A percentile compares a stretch with the other conserved stretches of the same genome.
phyloP scores from a whole-genome alignment of 1,284 basidiomycete species.

The Ceratobasidium sp. region DNA sequence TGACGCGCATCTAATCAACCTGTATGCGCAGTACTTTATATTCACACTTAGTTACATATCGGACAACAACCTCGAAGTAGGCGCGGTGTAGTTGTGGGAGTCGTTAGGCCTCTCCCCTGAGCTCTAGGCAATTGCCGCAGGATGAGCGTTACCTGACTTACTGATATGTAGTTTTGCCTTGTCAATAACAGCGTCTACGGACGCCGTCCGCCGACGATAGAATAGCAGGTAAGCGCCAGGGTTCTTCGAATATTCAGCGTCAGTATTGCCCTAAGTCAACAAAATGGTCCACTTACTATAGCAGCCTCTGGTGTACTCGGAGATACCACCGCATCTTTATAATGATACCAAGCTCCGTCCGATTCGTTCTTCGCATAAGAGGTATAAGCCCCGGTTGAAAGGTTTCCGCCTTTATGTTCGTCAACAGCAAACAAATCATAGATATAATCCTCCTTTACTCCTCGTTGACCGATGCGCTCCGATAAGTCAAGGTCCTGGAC shows the following conservation, averaged over 20 bases:
- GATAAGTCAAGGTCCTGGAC: slow-evolving; percentile 89
- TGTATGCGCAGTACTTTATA: too few relatives aligned
- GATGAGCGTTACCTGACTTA: not conserved
- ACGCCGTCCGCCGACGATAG: slow-evolving; percentile 86
- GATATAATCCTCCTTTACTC: slow-evolving; percentile 61
- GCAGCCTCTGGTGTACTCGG: slow-evolving; percentile 20
- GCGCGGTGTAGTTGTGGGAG: too few relatives aligned
- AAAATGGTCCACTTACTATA: not conserved
- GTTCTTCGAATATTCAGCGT: slow-evolving; percentile 68
- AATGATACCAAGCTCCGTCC: slow-evolving; percentile 95
- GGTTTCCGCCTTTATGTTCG: slow-evolving; percentile 89
- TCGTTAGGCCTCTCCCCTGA: not conserved
- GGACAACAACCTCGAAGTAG: not conserved
- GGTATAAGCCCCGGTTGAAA: slow-evolving; percentile 98
- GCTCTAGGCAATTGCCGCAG: not conserved
- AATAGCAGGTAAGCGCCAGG: slow-evolving; percentile 95
- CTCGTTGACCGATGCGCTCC: slow-evolving; percentile 69
- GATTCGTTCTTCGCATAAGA: slow-evolving; percentile 91
- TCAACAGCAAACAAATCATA: slow-evolving; percentile 97
- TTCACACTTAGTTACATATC: not conserved
- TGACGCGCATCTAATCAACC: too few relatives aligned
- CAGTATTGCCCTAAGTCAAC: not conserved
- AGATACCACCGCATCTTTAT: slow-evolving; percentile 80
- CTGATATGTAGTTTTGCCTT: not conserved
- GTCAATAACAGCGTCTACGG: not conserved